Evolutionary conservation across 2,329 filamentous ascomycete genomes (phyloP).

Genomic region (Cercospora beticola): DNA sequence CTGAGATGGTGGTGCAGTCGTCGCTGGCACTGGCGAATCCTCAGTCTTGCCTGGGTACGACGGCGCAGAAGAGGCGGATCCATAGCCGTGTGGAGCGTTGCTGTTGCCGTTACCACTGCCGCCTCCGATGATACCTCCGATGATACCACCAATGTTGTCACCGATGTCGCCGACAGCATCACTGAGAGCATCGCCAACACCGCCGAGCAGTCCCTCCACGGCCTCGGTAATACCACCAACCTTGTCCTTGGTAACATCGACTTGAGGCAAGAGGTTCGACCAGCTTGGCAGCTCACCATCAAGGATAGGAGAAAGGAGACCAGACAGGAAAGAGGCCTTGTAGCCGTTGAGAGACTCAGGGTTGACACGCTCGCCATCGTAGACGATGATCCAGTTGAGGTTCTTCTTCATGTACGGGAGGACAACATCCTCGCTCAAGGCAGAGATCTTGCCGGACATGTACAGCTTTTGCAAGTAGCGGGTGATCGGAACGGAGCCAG

Average conservation of each 20-base stretch:
- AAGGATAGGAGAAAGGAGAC: slow-evolving; percentile 34
- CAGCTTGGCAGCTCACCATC: slow-evolving; percentile 26
- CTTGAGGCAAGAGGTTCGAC: slow-evolving; percentile 29
- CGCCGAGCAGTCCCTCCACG: slow-evolving; percentile 10
- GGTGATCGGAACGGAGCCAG: slow-evolving; percentile 49
- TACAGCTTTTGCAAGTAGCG: slow-evolving; percentile 40
- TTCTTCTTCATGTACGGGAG: slow-evolving; percentile 35
- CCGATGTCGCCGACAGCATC: slow-evolving; percentile 2
- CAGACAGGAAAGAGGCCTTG: slow-evolving; percentile 41
- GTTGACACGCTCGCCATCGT: slow-evolving; percentile 36
- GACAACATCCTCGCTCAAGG: slow-evolving; percentile 30
- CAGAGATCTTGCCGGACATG: slow-evolving; percentile 36
- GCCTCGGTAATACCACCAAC: slow-evolving; percentile 27
- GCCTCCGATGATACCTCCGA: neutral
- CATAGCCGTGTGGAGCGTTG: neutral
- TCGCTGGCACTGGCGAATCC: slow-evolving; percentile 13
- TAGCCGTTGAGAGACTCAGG: slow-evolving; percentile 40
- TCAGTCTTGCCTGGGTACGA: neutral
- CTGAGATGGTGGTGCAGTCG: slow-evolving; percentile 10
- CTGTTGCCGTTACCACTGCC: neutral
- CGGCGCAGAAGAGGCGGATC: neutral
- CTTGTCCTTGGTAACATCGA: slow-evolving; percentile 31
- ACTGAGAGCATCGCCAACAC: slow-evolving; percentile 5
- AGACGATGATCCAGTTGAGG: slow-evolving; percentile 39
- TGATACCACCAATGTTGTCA: neutral